Conservation (phyloP, 108 stramenopile species). For the Skeletonema costatum region DNA sequence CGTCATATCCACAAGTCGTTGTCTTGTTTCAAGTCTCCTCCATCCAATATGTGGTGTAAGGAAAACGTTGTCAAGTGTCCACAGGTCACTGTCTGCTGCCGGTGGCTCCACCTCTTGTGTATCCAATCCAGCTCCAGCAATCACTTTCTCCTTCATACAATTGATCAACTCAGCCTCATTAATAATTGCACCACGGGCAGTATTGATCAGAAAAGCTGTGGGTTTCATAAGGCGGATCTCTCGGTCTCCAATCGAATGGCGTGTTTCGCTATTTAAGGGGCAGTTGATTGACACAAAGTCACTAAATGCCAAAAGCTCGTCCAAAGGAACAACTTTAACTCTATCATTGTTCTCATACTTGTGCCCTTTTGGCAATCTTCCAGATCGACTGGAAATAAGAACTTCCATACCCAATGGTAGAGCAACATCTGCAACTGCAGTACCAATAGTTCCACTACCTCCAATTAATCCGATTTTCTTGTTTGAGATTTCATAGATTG, state of each 20-base stretch:
- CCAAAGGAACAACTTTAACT: constrained; percentile 56
- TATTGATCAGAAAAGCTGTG: constrained; percentile 89
- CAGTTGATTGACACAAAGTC: constrained; percentile 90
- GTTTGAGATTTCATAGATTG: constrained; percentile 72
- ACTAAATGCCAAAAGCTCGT: constrained; percentile 59
- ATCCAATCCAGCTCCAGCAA: constrained; percentile 88
- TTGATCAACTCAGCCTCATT: constrained; percentile 81
- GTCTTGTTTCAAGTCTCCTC: constrained; percentile 88
- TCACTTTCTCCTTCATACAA: constrained; percentile 66
- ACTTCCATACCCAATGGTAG: constrained; percentile 89
- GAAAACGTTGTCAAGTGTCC: constrained; percentile 76
- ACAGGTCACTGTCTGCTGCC: constrained; percentile 58
- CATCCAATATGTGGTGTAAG: constrained; percentile 90
- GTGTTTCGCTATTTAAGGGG: constrained; percentile 85
- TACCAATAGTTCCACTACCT: constrained; percentile 89
- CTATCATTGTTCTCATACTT: constrained; percentile 52
- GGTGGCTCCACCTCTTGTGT: constrained; percentile 79
- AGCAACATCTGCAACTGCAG: constrained; percentile 79
- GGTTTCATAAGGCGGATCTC: constrained; percentile 87
- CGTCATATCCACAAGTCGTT: constrained; percentile 89
- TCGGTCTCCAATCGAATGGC: constrained; percentile 68
- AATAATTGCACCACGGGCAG: constrained; percentile 87
- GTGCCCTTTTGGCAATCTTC: constrained; percentile 60
- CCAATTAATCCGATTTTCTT: constrained; percentile 90
- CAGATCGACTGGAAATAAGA: constrained; percentile 68